Percentiles rank a stretch among this genome's conserved stretches.
These are phyloP conservation scores for Teratosphaeriaceae sp. DNA, from an alignment of 2,329 filamentous ascomycete genomes.

Conservation along the genomic window DNA sequence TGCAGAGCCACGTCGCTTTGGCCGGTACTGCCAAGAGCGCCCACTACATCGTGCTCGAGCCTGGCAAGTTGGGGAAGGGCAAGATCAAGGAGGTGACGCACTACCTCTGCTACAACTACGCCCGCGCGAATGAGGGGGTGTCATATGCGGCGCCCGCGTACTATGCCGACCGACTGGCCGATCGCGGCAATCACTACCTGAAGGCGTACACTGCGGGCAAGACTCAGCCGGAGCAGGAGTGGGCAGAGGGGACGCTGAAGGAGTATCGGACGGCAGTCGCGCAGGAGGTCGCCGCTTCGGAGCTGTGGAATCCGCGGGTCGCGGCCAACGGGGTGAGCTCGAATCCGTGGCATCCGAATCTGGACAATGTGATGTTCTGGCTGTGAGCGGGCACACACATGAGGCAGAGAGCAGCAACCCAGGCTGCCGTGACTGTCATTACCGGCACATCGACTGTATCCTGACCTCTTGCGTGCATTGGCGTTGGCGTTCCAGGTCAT, in stretches of 20 bases:
- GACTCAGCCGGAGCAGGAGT: not conserved
- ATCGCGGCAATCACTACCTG: not conserved
- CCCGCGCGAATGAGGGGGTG: conserved; percentile 22
- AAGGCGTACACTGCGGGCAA: not conserved
- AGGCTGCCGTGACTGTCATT: not conserved
- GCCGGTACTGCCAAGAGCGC: conserved; percentile 10
- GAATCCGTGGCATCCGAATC: not conserved
- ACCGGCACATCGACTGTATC: too few relatives aligned
- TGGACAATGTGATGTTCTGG: not conserved
- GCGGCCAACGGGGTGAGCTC: not conserved
- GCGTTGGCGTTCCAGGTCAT: too few relatives aligned
- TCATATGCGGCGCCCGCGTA: conserved; percentile 32
- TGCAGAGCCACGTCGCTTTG: conserved; percentile 15
- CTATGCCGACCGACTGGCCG: conserved; percentile 29
- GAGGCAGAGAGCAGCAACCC: not conserved
- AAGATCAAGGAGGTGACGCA: conserved; percentile 20
- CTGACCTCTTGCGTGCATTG: too few relatives aligned
- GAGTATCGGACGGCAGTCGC: not conserved
- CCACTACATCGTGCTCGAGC: conserved; percentile 13
- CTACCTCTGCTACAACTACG: conserved; percentile 27
- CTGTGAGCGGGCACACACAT: too few relatives aligned
- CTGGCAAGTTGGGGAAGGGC: conserved; percentile 4
- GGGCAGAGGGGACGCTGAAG: not conserved
- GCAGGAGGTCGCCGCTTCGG: not conserved
- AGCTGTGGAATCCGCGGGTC: not conserved